These are phyloP conservation scores for Lepidium aucheri DNA, from an alignment of 345 rosid species.

Conservation along the genomic window DNA sequence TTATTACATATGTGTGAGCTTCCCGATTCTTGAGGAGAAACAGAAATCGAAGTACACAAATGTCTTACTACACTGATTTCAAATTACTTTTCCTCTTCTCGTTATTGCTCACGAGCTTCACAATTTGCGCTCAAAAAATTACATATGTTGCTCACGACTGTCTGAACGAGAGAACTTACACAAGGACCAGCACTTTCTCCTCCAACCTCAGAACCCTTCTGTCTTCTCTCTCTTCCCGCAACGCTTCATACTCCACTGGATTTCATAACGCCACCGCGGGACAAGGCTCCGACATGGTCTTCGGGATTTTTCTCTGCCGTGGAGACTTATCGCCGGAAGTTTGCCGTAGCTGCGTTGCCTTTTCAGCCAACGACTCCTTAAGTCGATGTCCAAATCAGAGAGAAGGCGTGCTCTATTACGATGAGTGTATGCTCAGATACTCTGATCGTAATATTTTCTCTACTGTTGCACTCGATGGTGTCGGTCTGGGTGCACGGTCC, in stretches of 20 bases:
- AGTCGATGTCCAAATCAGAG: too few species aligned
- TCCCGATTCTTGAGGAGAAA: too few species aligned
- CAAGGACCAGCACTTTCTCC: slow-evolving; percentile 23
- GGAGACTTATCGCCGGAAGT: too few species aligned
- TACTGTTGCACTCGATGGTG: too few species aligned
- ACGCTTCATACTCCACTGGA: slow-evolving; percentile 5
- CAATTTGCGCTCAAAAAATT: slow-evolving; percentile 12
- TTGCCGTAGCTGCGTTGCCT: not conserved
- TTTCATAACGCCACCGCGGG: slow-evolving; percentile 34
- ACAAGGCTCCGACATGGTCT: too few species aligned
- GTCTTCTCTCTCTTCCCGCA: slow-evolving; percentile 20
- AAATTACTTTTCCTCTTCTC: not conserved
- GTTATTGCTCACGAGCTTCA: not conserved
- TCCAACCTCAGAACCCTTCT: slow-evolving; percentile 30
- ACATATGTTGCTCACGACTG: not conserved
- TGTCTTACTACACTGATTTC: not conserved
- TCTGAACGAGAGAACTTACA: slow-evolving; percentile 6
- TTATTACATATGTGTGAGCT: too few species aligned
- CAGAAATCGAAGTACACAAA: not conserved
- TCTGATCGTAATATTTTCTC: too few species aligned
- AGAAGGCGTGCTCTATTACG: too few species aligned
- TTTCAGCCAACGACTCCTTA: too few species aligned
- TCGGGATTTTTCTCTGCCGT: too few species aligned
- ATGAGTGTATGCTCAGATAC: too few species aligned
- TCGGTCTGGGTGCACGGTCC: not conserved